Conservation (phyloP, 805 yeast species). For the Candida boidinii region DNA sequence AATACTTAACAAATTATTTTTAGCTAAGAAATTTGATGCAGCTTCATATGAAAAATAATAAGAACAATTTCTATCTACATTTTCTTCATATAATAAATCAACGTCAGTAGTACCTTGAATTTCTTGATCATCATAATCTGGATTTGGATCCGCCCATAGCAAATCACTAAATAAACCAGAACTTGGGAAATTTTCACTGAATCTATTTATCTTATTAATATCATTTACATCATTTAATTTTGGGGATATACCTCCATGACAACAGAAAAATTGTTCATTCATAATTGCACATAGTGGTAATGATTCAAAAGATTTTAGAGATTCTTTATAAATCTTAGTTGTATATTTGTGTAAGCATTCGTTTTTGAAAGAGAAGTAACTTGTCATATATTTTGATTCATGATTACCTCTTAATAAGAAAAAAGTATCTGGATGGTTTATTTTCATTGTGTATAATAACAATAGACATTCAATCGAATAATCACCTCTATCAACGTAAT, state of each 20-base stretch:
- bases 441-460: constrained; percentile 69
- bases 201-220: constrained; percentile 60
- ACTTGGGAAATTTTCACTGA: constrained; percentile 80
- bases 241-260: constrained; percentile 93
- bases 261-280: constrained; percentile 91
- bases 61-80: constrained; percentile 81
- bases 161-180: constrained; percentile 89
- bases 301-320: constrained; percentile 71
- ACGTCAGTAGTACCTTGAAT: constrained; percentile 25
- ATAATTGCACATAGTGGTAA: constrained; percentile 87
- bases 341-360: constrained; percentile 88
- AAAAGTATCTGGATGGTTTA: constrained; percentile 64
- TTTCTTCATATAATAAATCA: constrained; percentile 24
- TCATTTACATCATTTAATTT: constrained; percentile 66
- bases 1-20: constrained; percentile 69
- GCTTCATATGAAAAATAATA: constrained; percentile 82
- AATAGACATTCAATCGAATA: constrained; percentile 81
- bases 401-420: constrained; percentile 90
- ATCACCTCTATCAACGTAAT: constrained; percentile 92
- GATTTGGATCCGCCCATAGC: constrained; percentile 92
- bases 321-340: constrained; percentile 53
- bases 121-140: constrained; percentile 58
- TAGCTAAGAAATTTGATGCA: constrained; percentile 64
- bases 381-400: constrained; percentile 88
- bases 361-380: constrained; percentile 84